Base-by-base conservation (phyloP, 2,329 filamentous ascomycete genomes). In the Aspergillus terreus region DNA sequence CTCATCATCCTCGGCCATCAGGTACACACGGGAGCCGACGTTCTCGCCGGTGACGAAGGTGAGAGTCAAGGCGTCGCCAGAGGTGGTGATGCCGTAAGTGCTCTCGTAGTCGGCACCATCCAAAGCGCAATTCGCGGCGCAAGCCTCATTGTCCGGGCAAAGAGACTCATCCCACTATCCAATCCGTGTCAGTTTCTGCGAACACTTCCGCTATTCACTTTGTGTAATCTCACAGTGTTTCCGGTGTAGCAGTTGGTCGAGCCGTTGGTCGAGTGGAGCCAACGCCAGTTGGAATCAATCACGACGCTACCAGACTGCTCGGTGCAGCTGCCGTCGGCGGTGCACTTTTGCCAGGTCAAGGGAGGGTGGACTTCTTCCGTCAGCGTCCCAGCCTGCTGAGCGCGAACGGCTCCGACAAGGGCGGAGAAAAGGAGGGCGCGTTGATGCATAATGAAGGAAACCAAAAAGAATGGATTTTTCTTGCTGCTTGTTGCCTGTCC, bases 241-340 rank as follows among this genome's bases (percentile, higher is more conserved):
- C 78, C 79, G 10, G 69, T 75, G 67, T 82, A 82, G 72, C 80
- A 82, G 71, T 83, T 83, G 58, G 71, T 77, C 55, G 71, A 76
- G 44, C 72, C 72, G 2, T 64, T 56, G 40, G 67, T 72, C 36
- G 69, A 66, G 64, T 82, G 78, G 43, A 80, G 63, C 80, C 80
- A 83, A 46, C 79, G 74, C 79, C 79, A 83, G 70, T 82, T 82
- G 55, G 77, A 60, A 60, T 83, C 80, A 59, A 85, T 68, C 48
- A 79, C 79, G 46, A 85, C 73, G 33, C 75, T 77, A 40, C 77
- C 80, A 38, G 63, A 59, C 58, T 80, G 78, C 2, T 66, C 81
- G 23, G 70, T 76, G 71, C 82, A 85, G 30, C 69, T 71, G 47
- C 80, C 78, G 50, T 68, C 71, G 19, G 69, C 62, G 33, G 78